These are phyloP conservation scores for Hypoxylon rubiginosum DNA, from an alignment of 2,329 filamentous ascomycete genomes.

Conservation along the genomic window DNA sequence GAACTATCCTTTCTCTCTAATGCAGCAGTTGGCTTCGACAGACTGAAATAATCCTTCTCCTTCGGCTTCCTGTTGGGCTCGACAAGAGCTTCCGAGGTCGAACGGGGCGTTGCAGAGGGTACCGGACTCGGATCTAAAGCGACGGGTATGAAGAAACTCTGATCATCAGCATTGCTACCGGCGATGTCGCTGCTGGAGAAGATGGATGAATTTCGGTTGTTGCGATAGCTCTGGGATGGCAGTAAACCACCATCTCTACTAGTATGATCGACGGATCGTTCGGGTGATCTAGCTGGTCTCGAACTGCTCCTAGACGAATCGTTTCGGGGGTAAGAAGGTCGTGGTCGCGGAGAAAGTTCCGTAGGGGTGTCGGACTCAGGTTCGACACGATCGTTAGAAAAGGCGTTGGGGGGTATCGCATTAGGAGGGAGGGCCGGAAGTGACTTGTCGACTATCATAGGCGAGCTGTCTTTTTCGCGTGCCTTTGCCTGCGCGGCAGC, in stretches of 20 bases:
- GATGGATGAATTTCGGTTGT: conserved; percentile 79
- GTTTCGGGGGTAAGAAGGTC: conserved; percentile 63
- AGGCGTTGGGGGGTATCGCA: conserved; percentile 73
- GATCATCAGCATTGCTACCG: conserved; percentile 63
- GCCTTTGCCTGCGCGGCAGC: conserved; percentile 72
- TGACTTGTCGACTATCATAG: conserved; percentile 88
- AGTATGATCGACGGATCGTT: conserved; percentile 60
- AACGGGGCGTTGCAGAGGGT: conserved; percentile 67
- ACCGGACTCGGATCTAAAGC: conserved; percentile 78
- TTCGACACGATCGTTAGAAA: conserved; percentile 71
- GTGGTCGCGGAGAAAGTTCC: conserved; percentile 76
- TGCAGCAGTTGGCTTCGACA: conserved; percentile 56
- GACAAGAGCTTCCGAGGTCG: conserved; percentile 62
- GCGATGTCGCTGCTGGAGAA: conserved; percentile 63
- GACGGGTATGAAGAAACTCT: conserved; percentile 82
- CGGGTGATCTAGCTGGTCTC: conserved; percentile 67
- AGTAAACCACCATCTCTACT: conserved; percentile 73
- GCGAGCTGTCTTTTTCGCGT: conserved; percentile 72
- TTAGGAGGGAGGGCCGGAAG: conserved; percentile 89
- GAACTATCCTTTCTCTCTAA: conserved; percentile 64
- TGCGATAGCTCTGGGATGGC: conserved; percentile 82
- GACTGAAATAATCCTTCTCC: conserved; percentile 72
- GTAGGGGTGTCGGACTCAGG: conserved; percentile 76
- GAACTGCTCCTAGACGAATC: conserved; percentile 70
- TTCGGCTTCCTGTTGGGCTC: conserved; percentile 62